Base-by-base conservation (phyloP, 1,284 basidiomycete genomes). In the Meira nashicola region DNA sequence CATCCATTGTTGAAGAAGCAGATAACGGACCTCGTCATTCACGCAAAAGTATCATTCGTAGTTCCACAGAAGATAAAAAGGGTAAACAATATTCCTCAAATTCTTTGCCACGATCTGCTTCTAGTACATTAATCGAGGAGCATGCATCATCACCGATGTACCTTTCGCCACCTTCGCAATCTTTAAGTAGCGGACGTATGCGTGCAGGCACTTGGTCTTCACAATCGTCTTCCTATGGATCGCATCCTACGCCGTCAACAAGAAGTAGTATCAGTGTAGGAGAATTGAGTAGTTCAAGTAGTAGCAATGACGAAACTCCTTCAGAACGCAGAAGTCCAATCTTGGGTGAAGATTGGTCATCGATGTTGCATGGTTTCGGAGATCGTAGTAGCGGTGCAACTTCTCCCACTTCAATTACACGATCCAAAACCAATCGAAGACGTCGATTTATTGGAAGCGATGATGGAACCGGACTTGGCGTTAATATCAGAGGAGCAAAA, bases 361-460 rank as follows among this genome's bases (percentile, higher is more conserved):
- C 59, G 65, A 57, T 28, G 39, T 14, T 23, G 28, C 3, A 39
- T 39, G 6, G 28, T 38, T 19, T 49, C 46, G 23, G 38, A 33
- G 28, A 33, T 33, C 28, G 28, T 40, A 28, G 47, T 53, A 23
- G 50, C 55, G 2, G 37, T 41, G 5, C 39, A 39, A 10, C 41
- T 50, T 17, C 52, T 43, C 17, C 51, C 52, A 3, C 25, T 39
- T 60, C 53, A 19, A 63, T 59, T 23, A 59, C 67, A 23, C 58
- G 68, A 28, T 60, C 50, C n/a, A 58, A 56, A 2, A 55, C 56
- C 9, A 54, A 53, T 39, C 59, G 68, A 17, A 62, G 68, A 15
- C 59, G 56, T 41, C 60, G 69, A 12, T 61, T 69, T 3, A 59
- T 68, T 61, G 46, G 25, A 14, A 71, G 67, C 39, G 66, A 70